Percentiles rank a stretch among this genome's conserved stretches.
Conservation (phyloP, 1,139 yeast genomes). For the Saccharomyces pastorianus region DNA sequence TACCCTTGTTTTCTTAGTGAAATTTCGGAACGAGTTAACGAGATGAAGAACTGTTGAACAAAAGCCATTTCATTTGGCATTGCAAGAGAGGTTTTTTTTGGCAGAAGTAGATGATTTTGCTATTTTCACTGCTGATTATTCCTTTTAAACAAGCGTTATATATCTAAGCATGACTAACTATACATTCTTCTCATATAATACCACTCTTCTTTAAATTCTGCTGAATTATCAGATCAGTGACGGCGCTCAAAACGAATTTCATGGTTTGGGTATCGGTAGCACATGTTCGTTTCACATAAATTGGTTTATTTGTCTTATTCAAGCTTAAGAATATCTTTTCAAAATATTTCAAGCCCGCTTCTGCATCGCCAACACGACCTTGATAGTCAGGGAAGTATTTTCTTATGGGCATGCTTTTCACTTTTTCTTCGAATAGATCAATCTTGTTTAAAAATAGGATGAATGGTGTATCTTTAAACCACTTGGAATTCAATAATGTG, state of each 20-base stretch:
- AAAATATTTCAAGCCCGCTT: conserved; percentile 59
- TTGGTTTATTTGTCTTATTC: conserved; percentile 59
- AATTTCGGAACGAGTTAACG: not conserved
- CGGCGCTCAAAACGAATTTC: conserved; percentile 86
- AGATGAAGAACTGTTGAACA: not conserved
- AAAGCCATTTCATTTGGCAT: not conserved
- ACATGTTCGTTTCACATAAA: conserved; percentile 87
- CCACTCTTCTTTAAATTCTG: conserved; percentile 80
- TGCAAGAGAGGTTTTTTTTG: not conserved
- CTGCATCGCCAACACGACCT: conserved; percentile 55
- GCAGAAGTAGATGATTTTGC: not conserved
- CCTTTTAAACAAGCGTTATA: not conserved
- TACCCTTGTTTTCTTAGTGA: not conserved
- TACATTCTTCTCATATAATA: conserved; percentile 38
- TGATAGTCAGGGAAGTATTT: conserved; percentile 65
- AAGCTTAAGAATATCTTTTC: conserved; percentile 55
- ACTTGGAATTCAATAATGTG: conserved; percentile 72
- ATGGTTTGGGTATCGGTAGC: conserved; percentile 88
- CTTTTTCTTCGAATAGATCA: conserved; percentile 69
- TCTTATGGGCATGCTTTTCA: conserved; percentile 53
- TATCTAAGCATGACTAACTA: not conserved
- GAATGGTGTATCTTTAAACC: conserved; percentile 83
- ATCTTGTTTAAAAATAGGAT: conserved; percentile 82
- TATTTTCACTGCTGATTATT: not conserved
- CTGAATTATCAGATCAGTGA: conserved; percentile 82